These are phyloP conservation scores for Cyclotella choctawhatcheeana DNA, from an alignment of 108 stramenopile species.

Conservation along the genomic window DNA sequence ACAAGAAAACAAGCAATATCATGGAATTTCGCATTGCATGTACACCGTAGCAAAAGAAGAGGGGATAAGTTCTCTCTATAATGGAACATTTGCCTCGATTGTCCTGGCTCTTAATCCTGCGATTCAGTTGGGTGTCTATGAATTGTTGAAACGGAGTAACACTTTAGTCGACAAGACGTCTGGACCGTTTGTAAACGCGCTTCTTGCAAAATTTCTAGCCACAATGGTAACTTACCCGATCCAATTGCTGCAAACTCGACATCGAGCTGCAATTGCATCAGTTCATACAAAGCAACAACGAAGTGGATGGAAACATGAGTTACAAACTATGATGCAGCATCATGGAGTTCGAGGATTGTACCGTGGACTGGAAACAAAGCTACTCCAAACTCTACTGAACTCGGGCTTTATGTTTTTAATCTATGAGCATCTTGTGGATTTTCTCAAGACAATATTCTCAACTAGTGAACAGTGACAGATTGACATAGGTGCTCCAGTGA, in stretches of 20 bases:
- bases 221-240: slow-evolving; percentile 67
- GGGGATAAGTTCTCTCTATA: slow-evolving; percentile 56
- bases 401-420: slow-evolving; percentile 57
- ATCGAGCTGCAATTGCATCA: slow-evolving; percentile 34
- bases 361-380: slow-evolving; percentile 65
- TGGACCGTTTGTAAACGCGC: slow-evolving; percentile 61
- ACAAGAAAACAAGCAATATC: slow-evolving; percentile 22
- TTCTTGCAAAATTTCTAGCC: slow-evolving; percentile 60
- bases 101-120: slow-evolving; percentile 69
- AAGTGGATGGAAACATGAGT: slow-evolving; percentile 11
- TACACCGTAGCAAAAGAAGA: slow-evolving; percentile 45
- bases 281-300: neutral
- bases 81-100: slow-evolving; percentile 59
- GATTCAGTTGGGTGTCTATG: slow-evolving; percentile 70
- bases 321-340: slow-evolving; percentile 23
- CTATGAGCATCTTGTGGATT: slow-evolving; percentile 55
- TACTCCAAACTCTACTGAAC: slow-evolving; percentile 65
- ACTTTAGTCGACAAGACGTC: slow-evolving; percentile 3
- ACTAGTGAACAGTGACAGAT: too few relatives aligned
- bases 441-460: slow-evolving; percentile 17
- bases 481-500: too few relatives aligned
- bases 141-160: slow-evolving; percentile 51
- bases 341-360: slow-evolving; percentile 57
- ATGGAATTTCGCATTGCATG: slow-evolving; percentile 38
- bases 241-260: slow-evolving; percentile 61